phyloP scores from a whole-genome alignment of 306 rosid species.

The Dryas octopetala region DNA sequence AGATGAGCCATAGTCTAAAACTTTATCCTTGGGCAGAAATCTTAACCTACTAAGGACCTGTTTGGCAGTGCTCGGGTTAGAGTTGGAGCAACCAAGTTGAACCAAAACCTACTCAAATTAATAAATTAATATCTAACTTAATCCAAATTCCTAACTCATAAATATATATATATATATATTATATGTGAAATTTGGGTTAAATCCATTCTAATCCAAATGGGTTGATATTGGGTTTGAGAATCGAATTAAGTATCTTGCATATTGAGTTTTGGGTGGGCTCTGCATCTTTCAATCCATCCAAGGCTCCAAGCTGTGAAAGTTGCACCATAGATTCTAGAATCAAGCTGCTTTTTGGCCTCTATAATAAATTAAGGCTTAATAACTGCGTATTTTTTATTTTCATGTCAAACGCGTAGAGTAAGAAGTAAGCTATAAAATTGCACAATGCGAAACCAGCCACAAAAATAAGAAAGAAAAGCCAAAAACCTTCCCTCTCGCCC shows the following conservation, averaged over 20 bases:
- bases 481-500: background rate
- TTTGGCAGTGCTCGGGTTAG: too few relatives aligned
- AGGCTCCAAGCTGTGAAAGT: background rate
- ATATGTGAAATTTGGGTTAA: background rate
- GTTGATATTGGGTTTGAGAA: background rate
- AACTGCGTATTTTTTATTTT: background rate
- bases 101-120: background rate
- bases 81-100: too few relatives aligned
- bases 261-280: too few relatives aligned
- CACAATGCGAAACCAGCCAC: background rate
- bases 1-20: too few relatives aligned
- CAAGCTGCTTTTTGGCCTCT: too few relatives aligned
- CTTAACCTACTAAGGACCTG: too few relatives aligned
- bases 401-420: constrained; percentile 3
- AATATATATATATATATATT: background rate
- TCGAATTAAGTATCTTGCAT: too few relatives aligned
- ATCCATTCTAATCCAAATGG: background rate
- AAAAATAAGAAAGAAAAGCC: too few relatives aligned
- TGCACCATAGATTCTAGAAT: too few relatives aligned
- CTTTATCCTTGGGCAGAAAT: too few relatives aligned
- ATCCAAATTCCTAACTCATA: background rate
- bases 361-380: background rate
- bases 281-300: background rate
- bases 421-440: constrained; percentile 14
- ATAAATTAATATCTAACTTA: background rate